Evolutionary conservation across 169 alveolate genomes (phyloP), one percentile per base, ranked within the genome.

Genomic region (Plasmodium yoelii): DNA sequence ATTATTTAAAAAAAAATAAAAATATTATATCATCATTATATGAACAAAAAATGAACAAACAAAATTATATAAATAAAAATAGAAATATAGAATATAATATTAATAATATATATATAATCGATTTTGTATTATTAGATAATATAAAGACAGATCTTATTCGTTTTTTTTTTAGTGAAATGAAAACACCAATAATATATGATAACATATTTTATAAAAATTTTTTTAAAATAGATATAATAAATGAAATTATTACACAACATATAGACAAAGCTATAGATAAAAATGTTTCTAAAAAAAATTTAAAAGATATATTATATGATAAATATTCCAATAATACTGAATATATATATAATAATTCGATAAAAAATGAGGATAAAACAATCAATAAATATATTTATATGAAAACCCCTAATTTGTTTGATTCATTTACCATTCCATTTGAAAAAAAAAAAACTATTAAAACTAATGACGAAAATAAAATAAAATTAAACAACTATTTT

Each of bases 121-220:
- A 86, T 10, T 86, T 86, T 86, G 24, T 86, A 39, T 44, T 86
- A 12, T 24, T 86, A 39, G 87, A 86, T 47, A 68, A 86, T n/a
- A 59, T 34, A 5, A 86, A 70, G 28, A 68, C 91, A 19, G 91
- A 86, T 49, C n/a, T 71, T 13, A 70, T 86, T 34, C 15, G 91
- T 13, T 60, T 59, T 13, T 59, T 86, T 42, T 86, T 86, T 49
- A 86, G 77, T 19, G 91, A 86, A 70, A 4, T 70, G 34, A 86
- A 69, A 15, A 86, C 91, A 15, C 91, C 91, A 7, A 70, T 86
- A 69, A 86, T 86, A 60, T 69, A 86, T 70, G 91, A 86, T 47
- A 86, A 13, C n/a, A 34, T 86, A 59, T 86, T 86, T 69, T 65
- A 86, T 22, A 70, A 51, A 53, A 70, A 39, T 12, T n/a, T 22